These are phyloP conservation scores for Rhododendron mucronatum DNA, from an alignment of 148 eudicot species.

Conservation along the genomic window DNA sequence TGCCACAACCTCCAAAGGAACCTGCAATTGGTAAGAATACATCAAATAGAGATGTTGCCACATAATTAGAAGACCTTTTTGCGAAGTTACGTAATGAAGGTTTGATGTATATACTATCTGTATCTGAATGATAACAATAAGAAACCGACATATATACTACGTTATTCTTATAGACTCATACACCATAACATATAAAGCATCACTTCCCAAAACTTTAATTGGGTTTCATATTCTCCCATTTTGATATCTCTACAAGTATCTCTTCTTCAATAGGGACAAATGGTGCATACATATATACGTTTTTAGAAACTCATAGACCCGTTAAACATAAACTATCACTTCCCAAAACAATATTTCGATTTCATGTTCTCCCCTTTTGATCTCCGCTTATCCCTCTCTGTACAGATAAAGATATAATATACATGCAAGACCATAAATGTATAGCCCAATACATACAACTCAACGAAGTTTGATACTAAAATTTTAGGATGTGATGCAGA, in stretches of 20 bases:
- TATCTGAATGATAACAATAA: neutral
- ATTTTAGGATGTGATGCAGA: neutral
- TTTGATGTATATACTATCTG: neutral
- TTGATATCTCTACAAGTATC: neutral
- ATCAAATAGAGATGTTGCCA: constrained; percentile 7
- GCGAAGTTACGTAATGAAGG: neutral
- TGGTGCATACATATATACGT: neutral
- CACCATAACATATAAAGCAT: neutral
- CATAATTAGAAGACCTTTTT: neutral
- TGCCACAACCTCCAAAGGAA: constrained; percentile 54
- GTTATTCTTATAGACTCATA: neutral
- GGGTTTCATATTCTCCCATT: neutral
- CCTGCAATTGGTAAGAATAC: constrained; percentile 35
- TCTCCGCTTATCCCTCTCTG: neutral
- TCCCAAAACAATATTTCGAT: neutral
- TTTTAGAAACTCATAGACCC: neutral
- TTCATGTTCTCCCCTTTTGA: neutral
- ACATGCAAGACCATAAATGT: neutral
- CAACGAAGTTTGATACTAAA: neutral
- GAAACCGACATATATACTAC: neutral
- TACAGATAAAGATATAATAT: neutral
- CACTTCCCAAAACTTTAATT: neutral
- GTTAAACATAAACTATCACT: neutral
- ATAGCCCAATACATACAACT: neutral
- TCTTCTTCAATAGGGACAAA: neutral